These are phyloP conservation scores for Hysterium pulicare DNA, from an alignment of 2,329 filamentous ascomycete genomes.

Conservation along the genomic window DNA sequence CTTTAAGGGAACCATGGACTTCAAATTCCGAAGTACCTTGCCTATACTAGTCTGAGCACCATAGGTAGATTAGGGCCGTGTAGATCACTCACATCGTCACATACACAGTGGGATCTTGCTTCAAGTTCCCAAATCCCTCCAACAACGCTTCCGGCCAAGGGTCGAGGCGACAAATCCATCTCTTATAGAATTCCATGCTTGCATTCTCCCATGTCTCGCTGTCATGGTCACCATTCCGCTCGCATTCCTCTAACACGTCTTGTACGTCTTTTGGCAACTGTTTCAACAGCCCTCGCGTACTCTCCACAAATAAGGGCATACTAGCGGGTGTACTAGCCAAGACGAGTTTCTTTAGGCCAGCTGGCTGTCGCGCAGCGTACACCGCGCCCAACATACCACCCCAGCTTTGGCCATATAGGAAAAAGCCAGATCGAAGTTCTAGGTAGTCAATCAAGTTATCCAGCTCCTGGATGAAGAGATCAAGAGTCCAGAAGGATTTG, in stretches of 20 bases:
- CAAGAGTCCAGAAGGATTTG: background rate
- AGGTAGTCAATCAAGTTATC: background rate
- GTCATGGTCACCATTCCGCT: conserved; percentile 24
- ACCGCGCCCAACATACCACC: background rate
- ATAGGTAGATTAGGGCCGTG: background rate
- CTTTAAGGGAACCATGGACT: conserved; percentile 37
- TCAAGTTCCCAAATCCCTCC: conserved; percentile 19
- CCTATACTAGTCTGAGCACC: conserved; percentile 13
- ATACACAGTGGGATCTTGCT: conserved; percentile 30
- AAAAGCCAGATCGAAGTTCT: background rate
- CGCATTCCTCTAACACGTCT: conserved; percentile 23
- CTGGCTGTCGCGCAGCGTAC: background rate
- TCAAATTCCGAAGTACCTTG: conserved; percentile 37
- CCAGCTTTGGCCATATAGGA: background rate
- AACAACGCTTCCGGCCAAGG: conserved; percentile 25
- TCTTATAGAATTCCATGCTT: conserved; percentile 24
- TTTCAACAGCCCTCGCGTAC: conserved; percentile 17
- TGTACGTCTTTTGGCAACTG: conserved; percentile 24
- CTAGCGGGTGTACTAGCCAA: conserved; percentile 23
- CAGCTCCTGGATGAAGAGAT: background rate
- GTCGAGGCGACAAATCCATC: conserved; percentile 24
- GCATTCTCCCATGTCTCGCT: conserved; percentile 29
- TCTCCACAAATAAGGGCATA: conserved; percentile 25
- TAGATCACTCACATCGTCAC: conserved; percentile 22
- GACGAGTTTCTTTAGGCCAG: conserved; percentile 1